These are phyloP conservation scores for Cladorrhinum sp. DNA, from an alignment of 2,329 filamentous ascomycete species.

Conservation along the genomic window DNA sequence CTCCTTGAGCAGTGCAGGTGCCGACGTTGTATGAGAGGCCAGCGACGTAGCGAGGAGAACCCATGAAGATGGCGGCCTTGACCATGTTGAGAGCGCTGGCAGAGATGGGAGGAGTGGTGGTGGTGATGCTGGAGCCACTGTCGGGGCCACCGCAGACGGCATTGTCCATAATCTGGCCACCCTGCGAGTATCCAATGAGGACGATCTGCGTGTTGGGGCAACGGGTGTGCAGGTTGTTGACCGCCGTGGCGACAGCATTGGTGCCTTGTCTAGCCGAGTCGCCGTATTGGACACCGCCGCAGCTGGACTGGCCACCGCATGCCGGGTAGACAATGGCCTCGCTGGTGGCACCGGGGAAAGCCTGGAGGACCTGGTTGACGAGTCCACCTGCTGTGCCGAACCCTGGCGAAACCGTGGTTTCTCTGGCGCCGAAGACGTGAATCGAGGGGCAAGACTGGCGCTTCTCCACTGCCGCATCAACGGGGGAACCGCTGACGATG, in stretches of 20 bases:
- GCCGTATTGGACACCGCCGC: constrained; percentile 58
- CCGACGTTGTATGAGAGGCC: constrained; percentile 60
- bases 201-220: constrained; percentile 59
- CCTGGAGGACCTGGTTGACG: constrained; percentile 43
- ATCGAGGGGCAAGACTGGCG: constrained; percentile 42
- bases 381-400: constrained; percentile 44
- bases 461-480: constrained; percentile 26
- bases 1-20: constrained; percentile 56
- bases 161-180: constrained; percentile 61
- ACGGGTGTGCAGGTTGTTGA: constrained; percentile 54
- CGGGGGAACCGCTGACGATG: constrained; percentile 26
- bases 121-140: constrained; percentile 43
- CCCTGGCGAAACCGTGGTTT: constrained; percentile 45
- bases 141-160: constrained; percentile 58
- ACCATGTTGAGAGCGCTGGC: constrained; percentile 50
- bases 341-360: constrained; percentile 49
- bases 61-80: constrained; percentile 62
- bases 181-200: constrained; percentile 60
- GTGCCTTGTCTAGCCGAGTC: constrained; percentile 58
- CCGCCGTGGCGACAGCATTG: constrained; percentile 54
- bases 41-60: constrained; percentile 54
- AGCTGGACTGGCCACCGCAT: constrained; percentile 57
- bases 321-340: constrained; percentile 60
- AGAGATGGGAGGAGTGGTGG: constrained; percentile 42
- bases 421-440: constrained; percentile 50